These are phyloP conservation scores for Sporisorium reilianum DNA, from an alignment of 1,284 basidiomycete genomes.

Conservation along the genomic window DNA sequence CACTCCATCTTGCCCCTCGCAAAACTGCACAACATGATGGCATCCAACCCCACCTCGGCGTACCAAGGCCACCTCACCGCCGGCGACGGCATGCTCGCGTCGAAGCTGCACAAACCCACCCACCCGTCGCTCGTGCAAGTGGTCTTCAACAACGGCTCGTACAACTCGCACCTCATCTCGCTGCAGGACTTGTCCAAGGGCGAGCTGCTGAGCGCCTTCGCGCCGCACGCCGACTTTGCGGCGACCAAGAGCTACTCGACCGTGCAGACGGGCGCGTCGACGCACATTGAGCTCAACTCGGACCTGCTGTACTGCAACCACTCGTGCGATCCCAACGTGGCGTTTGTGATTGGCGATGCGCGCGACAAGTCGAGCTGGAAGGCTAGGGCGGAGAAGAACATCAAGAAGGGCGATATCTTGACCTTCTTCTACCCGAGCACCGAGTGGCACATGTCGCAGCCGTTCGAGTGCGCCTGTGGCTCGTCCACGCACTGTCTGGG, in stretches of 20 bases:
- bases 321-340: slow-evolving; percentile 61
- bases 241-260: slow-evolving; percentile 54
- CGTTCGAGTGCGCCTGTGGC: slow-evolving; percentile 61
- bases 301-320: slow-evolving; percentile 68
- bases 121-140: slow-evolving; percentile 58
- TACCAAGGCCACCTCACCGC: slow-evolving; percentile 61
- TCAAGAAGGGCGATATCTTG: slow-evolving; percentile 56
- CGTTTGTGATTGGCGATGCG: slow-evolving; percentile 43
- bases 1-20: too few relatives aligned
- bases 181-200: slow-evolving; percentile 37
- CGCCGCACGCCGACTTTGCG: slow-evolving; percentile 43
- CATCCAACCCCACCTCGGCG: slow-evolving; percentile 18
- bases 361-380: slow-evolving; percentile 43
- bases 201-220: slow-evolving; percentile 52
- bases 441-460: slow-evolving; percentile 66
- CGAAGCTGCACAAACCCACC: slow-evolving; percentile 51
- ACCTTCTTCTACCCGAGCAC: slow-evolving; percentile 67
- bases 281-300: slow-evolving; percentile 64
- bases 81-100: slow-evolving; percentile 50
- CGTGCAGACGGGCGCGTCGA: slow-evolving; percentile 54
- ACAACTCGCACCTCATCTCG: slow-evolving; percentile 62
- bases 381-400: slow-evolving; percentile 53
- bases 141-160: slow-evolving; percentile 61
- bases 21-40: slow-evolving; percentile 41
- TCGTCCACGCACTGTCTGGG: slow-evolving; percentile 43